These are phyloP conservation scores for Infundibulicybe gibba DNA, from an alignment of 768 basidiomycete genomes.

Conservation along the genomic window DNA sequence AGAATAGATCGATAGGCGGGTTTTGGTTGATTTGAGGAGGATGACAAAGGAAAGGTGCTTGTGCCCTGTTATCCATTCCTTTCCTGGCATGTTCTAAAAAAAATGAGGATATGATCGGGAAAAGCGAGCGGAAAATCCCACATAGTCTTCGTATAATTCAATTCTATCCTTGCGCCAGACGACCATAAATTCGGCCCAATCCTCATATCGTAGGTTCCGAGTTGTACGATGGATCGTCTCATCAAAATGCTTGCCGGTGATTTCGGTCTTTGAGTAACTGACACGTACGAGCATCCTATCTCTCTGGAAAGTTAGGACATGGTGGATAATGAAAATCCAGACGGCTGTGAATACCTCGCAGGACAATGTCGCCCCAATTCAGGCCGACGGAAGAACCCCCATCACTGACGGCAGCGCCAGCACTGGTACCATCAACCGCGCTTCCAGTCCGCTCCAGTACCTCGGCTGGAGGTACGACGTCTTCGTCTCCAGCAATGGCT, in stretches of 20 bases:
- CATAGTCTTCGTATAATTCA: slow-evolving; percentile 86
- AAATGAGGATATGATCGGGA: slow-evolving; percentile 7
- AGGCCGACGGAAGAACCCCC: slow-evolving; percentile 10
- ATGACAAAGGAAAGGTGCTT: slow-evolving; percentile 80
- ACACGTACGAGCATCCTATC: slow-evolving; percentile 89
- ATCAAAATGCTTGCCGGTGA: slow-evolving; percentile 51
- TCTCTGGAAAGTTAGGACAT: slow-evolving; percentile 28
- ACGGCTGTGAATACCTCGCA: slow-evolving; percentile 57
- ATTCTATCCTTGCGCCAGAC: slow-evolving; percentile 76
- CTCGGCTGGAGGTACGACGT: slow-evolving; percentile 50
- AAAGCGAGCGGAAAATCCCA: slow-evolving; percentile 27
- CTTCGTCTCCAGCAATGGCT: slow-evolving; percentile 8
- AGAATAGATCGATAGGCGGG: slow-evolving; percentile 82
- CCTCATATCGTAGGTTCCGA: slow-evolving; percentile 55
- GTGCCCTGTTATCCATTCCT: slow-evolving; percentile 63
- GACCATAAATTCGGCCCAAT: slow-evolving; percentile 82
- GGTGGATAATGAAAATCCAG: slow-evolving; percentile 2
- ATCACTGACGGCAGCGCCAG: slow-evolving; percentile 40
- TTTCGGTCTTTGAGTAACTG: slow-evolving; percentile 56
- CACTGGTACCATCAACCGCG: slow-evolving; percentile 59
- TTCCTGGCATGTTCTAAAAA: slow-evolving; percentile 59
- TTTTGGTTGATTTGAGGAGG: slow-evolving; percentile 59
- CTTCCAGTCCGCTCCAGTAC: slow-evolving; percentile 63
- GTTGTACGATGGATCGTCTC: slow-evolving; percentile 66
- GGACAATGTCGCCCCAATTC: slow-evolving; percentile 52